Evolutionary conservation across 768 basidiomycete genomes (phyloP).

Genomic region (Gyrodon lividus): DNA sequence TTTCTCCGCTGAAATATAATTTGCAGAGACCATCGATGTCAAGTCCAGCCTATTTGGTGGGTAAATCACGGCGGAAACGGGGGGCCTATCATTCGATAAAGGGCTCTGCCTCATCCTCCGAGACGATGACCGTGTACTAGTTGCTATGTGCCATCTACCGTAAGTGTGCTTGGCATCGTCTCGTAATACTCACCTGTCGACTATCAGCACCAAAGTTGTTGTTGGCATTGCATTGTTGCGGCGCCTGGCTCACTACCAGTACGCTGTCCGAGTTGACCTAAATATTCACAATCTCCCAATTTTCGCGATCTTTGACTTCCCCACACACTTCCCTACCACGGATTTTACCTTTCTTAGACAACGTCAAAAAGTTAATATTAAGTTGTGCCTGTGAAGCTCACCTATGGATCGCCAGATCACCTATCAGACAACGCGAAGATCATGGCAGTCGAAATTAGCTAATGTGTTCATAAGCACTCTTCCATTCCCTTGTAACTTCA

Average conservation of each 20-base stretch:
- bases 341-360: slow-evolving; percentile 2
- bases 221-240: background rate
- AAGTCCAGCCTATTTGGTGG: no score
- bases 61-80: no score
- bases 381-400: background rate
- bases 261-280: no score
- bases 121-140: no score
- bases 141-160: background rate
- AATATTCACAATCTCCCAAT: no score
- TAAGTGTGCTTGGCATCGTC: background rate
- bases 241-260: background rate
- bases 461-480: background rate
- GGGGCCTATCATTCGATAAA: background rate
- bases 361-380: slow-evolving; percentile 12
- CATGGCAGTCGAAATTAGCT: slow-evolving; percentile 1
- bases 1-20: no score
- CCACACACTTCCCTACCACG: background rate
- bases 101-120: no score
- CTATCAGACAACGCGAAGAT: slow-evolving; percentile 1
- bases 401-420: background rate
- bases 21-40: no score
- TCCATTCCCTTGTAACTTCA: background rate
- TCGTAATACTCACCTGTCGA: background rate
- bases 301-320: no score
- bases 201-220: no score